phyloP scores from a whole-genome alignment of 352 stramenopile genomes.

The Phytophthora palmivora region DNA sequence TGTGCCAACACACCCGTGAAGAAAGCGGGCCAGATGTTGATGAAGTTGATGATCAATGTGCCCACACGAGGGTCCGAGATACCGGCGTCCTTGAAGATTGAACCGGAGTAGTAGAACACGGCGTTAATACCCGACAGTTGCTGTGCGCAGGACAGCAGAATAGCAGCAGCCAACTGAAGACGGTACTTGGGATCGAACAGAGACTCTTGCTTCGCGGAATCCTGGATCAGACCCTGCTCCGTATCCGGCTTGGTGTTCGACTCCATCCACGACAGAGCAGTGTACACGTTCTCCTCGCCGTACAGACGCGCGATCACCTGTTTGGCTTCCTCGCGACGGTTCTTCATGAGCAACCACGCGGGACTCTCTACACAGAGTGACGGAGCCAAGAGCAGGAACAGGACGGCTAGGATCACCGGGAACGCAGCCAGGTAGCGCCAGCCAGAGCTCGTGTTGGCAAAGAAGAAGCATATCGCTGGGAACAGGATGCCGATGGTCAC shows the following conservation, averaged over 20 bases:
- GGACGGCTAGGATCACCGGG: constrained; percentile 27
- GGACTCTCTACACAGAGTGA: constrained; percentile 52
- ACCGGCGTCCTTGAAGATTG: constrained; percentile 20
- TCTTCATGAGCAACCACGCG: constrained; percentile 34
- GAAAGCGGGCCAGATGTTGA: constrained; percentile 25
- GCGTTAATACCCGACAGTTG: constrained; percentile 64
- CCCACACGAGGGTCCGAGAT: constrained; percentile 19
- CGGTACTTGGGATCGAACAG: constrained; percentile 35
- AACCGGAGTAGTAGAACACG: constrained; percentile 26
- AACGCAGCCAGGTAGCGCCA: constrained; percentile 40
- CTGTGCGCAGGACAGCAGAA: constrained; percentile 44
- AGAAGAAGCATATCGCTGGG: constrained; percentile 26
- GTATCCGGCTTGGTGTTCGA: constrained; percentile 24
- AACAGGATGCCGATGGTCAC: constrained; percentile 32
- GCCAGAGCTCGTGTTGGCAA: constrained; percentile 18
- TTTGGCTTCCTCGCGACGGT: constrained; percentile 11
- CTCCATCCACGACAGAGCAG: constrained; percentile 31
- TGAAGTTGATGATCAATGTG: constrained; percentile 26
- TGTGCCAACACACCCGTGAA: constrained; percentile 41
- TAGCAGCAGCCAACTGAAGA: constrained; percentile 44
- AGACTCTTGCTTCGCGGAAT: constrained; percentile 27
- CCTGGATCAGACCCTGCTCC: constrained; percentile 21
- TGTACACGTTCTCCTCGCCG: constrained; percentile 31
- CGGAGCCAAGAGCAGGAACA: constrained; percentile 47
- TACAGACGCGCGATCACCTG: constrained; percentile 35